A percentile compares a stretch with the other conserved stretches of the same genome.
These are phyloP conservation scores for Teunomyces kruisii DNA, from an alignment of 805 yeast species.

Conservation along the genomic window DNA sequence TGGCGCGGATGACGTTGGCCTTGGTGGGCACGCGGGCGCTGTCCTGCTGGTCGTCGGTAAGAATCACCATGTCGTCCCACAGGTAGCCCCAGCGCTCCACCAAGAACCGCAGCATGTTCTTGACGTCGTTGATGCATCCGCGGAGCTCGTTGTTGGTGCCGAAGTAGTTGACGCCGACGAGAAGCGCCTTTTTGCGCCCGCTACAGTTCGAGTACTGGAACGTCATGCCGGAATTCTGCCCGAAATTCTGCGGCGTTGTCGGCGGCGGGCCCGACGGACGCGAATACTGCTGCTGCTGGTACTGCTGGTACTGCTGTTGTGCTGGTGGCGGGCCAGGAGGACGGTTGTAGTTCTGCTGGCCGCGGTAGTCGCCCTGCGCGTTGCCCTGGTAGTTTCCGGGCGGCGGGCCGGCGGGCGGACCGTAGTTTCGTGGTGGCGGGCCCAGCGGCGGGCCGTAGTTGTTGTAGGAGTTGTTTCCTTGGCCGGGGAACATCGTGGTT, in stretches of 20 bases:
- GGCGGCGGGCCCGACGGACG: constrained; percentile 23
- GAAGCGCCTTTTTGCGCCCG: constrained; percentile 37
- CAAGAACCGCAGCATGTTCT: constrained; percentile 35
- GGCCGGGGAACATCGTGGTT: constrained; percentile 24
- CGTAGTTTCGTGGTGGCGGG: constrained; percentile 19
- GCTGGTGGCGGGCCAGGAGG: constrained; percentile 2
- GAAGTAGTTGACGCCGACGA: constrained; percentile 36
- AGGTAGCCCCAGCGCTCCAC: constrained; percentile 29
- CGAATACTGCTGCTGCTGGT: constrained; percentile 8
- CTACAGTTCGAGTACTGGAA: constrained; percentile 40
- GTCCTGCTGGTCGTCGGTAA: constrained; percentile 37
- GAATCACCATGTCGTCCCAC: constrained; percentile 38
- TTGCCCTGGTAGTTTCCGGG: constrained; percentile 12
- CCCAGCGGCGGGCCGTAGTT: constrained; percentile 21
- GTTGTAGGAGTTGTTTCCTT: constrained; percentile 18
- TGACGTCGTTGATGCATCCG: constrained; percentile 41
- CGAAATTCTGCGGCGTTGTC: constrained; percentile 36
- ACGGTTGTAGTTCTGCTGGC: constrained; percentile 1
- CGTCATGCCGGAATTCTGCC: constrained; percentile 34
- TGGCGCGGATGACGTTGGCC: constrained; percentile 36
- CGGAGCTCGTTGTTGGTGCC: constrained; percentile 30
- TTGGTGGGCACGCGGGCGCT: constrained; percentile 31
- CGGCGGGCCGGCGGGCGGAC: constrained; percentile 15
- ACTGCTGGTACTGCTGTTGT: background rate
- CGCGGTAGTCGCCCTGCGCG: too few relatives aligned